Evolutionary conservation across 2,329 filamentous ascomycete species (phyloP).

Genomic region (Penicillium sp.): DNA sequence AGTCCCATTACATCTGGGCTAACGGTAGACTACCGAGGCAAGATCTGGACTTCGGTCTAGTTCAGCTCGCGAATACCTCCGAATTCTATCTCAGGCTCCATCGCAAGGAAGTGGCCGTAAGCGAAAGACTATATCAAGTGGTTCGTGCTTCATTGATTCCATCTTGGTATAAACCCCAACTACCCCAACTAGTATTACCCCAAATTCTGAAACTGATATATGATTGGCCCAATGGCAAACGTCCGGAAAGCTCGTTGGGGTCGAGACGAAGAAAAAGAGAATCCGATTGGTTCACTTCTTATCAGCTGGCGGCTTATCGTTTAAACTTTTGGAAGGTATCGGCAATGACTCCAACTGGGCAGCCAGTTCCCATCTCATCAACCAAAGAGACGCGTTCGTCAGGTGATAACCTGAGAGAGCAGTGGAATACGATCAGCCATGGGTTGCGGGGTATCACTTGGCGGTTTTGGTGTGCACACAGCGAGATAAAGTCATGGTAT

Average conservation of each 20-base stretch:
- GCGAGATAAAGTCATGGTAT: not conserved
- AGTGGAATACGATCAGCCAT: not conserved
- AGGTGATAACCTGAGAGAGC: not conserved
- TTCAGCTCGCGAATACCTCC: no score
- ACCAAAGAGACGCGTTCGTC: not conserved
- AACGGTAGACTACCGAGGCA: no score
- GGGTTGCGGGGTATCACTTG: conserved; percentile 5
- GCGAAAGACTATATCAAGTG: no score
- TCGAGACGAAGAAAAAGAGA: not conserved
- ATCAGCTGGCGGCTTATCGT: not conserved
- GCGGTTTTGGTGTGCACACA: not conserved
- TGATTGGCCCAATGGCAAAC: not conserved
- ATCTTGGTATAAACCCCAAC: not conserved
- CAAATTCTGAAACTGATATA: not conserved
- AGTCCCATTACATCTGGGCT: no score
- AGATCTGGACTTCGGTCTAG: no score
- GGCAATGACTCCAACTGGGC: not conserved
- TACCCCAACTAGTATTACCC: not conserved
- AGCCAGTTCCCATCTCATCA: not conserved
- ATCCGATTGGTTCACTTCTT: not conserved
- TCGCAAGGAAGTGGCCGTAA: no score
- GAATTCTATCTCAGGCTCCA: no score
- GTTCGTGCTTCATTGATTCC: not conserved
- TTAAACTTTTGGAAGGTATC: not conserved
- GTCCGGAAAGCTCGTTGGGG: not conserved